Evolutionary conservation across 2,329 filamentous ascomycete species (phyloP), one percentile per base, ranked within the genome.

Genomic region (Alternaria postmessia): DNA sequence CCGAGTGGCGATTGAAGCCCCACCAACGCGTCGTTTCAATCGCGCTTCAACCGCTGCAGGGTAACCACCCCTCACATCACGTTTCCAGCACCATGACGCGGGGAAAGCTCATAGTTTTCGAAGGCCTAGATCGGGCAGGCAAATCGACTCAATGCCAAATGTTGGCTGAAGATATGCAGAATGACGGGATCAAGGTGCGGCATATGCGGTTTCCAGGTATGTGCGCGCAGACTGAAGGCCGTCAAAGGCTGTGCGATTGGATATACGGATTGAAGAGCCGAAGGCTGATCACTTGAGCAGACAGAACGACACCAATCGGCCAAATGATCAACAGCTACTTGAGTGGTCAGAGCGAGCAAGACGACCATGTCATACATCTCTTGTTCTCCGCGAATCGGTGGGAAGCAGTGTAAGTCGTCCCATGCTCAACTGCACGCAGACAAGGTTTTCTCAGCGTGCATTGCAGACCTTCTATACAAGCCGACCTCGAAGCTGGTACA

Each of bases 341-440:
- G 64, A 89, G 87, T 65, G 89, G 89, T 59, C 79, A 90, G 57
- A 83, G 86, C 24, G 86, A 91, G 59, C 87, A 94, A 78, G 91
- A 95, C 62, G 93, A 97, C 77, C 93, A 96, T 74, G 91, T 90
- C 4, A 94, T 97, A 69, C 94, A 97, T 77, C 85, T 97, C 1
- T 85, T 97, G 20, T 97, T 97, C 79, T 93, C 90, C 60, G 93
- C 94, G 9, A 97, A 97, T 76, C 86, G 94, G 48, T 97, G 94
- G 94, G 94, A 97, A 75, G 78, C 82, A 46, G 81, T 78, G 74
- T 80, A 54, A 9, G 42, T 16, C 44, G 16, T 3, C 3, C 41
- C 9, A 43, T 20, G 0, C 16, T 8, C 12, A 48, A 11, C 5
- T 16, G 16, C 6, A 1, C 3, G 0, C 5, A 12, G 9, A 11